A percentile compares a stretch with the other conserved stretches of the same genome.
Conservation (phyloP, 2,329 filamentous ascomycete genomes). For the Curvularia verruculosa region DNA sequence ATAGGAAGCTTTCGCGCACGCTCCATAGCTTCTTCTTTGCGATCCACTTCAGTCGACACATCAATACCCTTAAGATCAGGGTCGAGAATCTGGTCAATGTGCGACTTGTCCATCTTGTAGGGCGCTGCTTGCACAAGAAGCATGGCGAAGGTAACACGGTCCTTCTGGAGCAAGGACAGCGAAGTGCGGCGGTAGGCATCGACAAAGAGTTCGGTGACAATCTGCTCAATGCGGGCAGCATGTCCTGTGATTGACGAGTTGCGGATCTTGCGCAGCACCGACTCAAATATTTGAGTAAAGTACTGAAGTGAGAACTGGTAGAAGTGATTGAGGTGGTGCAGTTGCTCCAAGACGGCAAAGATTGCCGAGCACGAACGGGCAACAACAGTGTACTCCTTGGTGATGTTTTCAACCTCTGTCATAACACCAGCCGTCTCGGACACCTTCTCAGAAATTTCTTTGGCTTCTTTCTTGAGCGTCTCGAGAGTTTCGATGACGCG, state of each 20-base stretch:
- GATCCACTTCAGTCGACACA: constrained; percentile 70
- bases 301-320: constrained; percentile 99
- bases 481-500: constrained; percentile 97
- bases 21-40: constrained; percentile 70
- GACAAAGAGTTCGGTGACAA: constrained; percentile 88
- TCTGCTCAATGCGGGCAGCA: constrained; percentile 81
- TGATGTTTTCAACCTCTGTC: constrained; percentile 96
- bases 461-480: constrained; percentile 96
- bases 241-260: constrained; percentile 76
- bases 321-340: constrained; percentile 98
- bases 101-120: constrained; percentile 88
- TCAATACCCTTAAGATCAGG: constrained; percentile 76
- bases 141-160: constrained; percentile 92
- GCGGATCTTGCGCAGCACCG: constrained; percentile 82
- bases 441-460: constrained; percentile 95
- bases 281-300: constrained; percentile 96
- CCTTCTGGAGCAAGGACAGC: constrained; percentile 87
- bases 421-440: constrained; percentile 96
- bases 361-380: constrained; percentile 95
- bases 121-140: constrained; percentile 95
- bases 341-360: constrained; percentile 93
- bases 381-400: constrained; percentile 90
- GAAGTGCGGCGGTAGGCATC: constrained; percentile 94
- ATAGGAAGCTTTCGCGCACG: constrained; percentile 71
- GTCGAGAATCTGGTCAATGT: constrained; percentile 88